Base-by-base conservation (phyloP, 2,329 filamentous ascomycete genomes). In the Cyclaneusma minus region DNA sequence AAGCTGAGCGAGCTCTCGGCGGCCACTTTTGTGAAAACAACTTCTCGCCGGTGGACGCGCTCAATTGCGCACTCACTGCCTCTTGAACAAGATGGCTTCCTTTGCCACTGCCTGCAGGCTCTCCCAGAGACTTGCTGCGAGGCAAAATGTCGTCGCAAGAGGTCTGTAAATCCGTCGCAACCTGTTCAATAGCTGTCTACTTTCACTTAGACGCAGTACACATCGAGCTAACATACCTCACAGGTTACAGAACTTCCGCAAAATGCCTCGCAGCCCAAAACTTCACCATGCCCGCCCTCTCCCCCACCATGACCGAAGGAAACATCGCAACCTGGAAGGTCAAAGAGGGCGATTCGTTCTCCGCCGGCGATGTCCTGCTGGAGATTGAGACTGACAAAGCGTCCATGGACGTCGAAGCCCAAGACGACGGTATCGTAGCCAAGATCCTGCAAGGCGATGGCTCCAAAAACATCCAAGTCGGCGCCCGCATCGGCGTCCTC, bases 321-420 rank as follows among this genome's bases (percentile, higher is more conserved):
- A 89, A 83, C 54, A 91, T 92, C 45, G 68, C 79, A 24, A 68
- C 55, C 34, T 92, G 83, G 83, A 78, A 73, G 51, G 66, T 91
- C 44, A 87, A 87, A 54, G 83, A 91, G 58, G 83, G 82, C 48
- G 80, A 89, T 40, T 64, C 69, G 27, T 92, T 83, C 52, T 62
- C 68, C 25, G 78, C 82, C 31, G 83, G 83, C 39, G 83, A 92
- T 51, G 81, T 92, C 16, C 64, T 92, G 27, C 70, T 92, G 32
- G 83, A 92, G 55, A 89, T 92, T 49, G 83, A 92, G 58, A 92
- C 83, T 32, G 83, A 92, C 54, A 92, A 92, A 63, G 83, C 83
- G 29, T 81, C 81, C 30, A 92, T 92, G 82, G 84, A 92, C 42
- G 83, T 92, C 14, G 84, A 92, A 60, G 83, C 83, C 21, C 83